Evolutionary conservation across 495 filamentous ascomycete species (phyloP).

Genomic region (Mycothermus thermophilus): DNA sequence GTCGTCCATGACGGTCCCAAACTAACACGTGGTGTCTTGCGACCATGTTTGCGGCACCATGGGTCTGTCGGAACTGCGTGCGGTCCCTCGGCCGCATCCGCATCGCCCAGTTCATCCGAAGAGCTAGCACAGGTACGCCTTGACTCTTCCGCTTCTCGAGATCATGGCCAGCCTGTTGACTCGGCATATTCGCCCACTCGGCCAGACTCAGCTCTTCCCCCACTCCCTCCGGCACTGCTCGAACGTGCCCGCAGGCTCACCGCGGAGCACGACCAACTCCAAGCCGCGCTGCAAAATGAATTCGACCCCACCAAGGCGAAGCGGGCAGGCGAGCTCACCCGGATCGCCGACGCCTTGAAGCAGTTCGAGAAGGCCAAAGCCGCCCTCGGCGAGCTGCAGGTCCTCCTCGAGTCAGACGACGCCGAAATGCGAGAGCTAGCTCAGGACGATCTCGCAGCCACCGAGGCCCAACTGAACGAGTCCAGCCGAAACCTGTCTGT

Average conservation of each 20-base stretch:
- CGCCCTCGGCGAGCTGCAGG: slow-evolving; percentile 39
- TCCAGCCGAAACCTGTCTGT: slow-evolving; percentile 53
- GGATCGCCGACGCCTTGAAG: slow-evolving; percentile 52
- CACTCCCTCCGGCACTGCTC: slow-evolving; percentile 26
- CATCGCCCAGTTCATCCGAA: slow-evolving; percentile 22
- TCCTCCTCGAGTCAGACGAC: slow-evolving; percentile 37
- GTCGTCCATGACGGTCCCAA: too few relatives aligned
- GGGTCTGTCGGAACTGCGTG: slow-evolving; percentile 40
- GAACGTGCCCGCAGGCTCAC: slow-evolving; percentile 27
- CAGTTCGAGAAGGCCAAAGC: slow-evolving; percentile 51
- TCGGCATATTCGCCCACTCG: slow-evolving; percentile 2
- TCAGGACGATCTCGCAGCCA: slow-evolving; percentile 56
- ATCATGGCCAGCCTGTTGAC: too few relatives aligned
- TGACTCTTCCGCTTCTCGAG: too few relatives aligned
- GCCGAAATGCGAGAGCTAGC: slow-evolving; percentile 50
- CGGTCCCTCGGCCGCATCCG: slow-evolving; percentile 24
- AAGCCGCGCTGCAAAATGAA: slow-evolving; percentile 39
- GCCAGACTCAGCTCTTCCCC: background rate
- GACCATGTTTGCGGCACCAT: slow-evolving; percentile 40
- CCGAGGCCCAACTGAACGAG: slow-evolving; percentile 40
- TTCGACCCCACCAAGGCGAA: slow-evolving; percentile 67
- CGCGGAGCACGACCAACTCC: slow-evolving; percentile 46
- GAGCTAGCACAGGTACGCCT: slow-evolving; percentile 31
- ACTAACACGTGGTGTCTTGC: slow-evolving; percentile 8
- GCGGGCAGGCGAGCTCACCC: slow-evolving; percentile 59